phyloP scores from a whole-genome alignment of 805 yeast species.

The Suhomyces sp. region DNA sequence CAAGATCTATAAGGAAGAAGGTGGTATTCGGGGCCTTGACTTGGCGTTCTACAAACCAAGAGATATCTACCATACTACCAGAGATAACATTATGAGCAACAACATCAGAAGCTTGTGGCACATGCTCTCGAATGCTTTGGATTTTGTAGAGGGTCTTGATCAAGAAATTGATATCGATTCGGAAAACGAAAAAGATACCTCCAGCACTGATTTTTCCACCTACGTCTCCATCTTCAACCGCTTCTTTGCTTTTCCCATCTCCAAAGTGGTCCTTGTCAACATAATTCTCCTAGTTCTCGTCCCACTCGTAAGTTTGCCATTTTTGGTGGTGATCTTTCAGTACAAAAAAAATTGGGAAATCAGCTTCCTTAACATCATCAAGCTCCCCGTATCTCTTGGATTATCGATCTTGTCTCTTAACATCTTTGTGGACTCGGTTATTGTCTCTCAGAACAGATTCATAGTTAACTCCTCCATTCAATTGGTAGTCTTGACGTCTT shows the following conservation, averaged over 20 bases:
- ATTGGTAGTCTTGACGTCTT: slow-evolving; percentile 36
- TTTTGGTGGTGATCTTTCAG: slow-evolving; percentile 47
- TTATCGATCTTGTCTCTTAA: slow-evolving; percentile 39
- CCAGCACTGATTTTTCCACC: slow-evolving; percentile 42
- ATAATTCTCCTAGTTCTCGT: slow-evolving; percentile 48
- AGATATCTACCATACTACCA: slow-evolving; percentile 73
- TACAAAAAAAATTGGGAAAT: slow-evolving; percentile 47
- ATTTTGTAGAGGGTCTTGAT: slow-evolving; percentile 47
- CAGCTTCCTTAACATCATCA: slow-evolving; percentile 39
- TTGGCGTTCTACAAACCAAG: slow-evolving; percentile 87
- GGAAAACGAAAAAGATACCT: slow-evolving; percentile 13
- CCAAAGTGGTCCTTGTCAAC: slow-evolving; percentile 49
- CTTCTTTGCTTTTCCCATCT: slow-evolving; percentile 55
- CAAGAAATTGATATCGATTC: slow-evolving; percentile 34
- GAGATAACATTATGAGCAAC: slow-evolving; percentile 66
- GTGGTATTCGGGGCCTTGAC: slow-evolving; percentile 76
- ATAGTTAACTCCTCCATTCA: slow-evolving; percentile 39
- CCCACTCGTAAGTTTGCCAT: slow-evolving; percentile 51
- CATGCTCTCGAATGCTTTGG: slow-evolving; percentile 73
- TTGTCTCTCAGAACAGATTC: slow-evolving; percentile 25
- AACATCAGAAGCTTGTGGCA: slow-evolving; percentile 74
- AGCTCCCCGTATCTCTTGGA: slow-evolving; percentile 58
- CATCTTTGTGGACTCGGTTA: slow-evolving; percentile 17
- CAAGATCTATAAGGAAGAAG: slow-evolving; percentile 61
- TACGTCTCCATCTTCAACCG: slow-evolving; percentile 63